These are phyloP conservation scores for Obelidium mucronatum DNA, from an alignment of 192 early-diverging fungal species.

Conservation along the genomic window DNA sequence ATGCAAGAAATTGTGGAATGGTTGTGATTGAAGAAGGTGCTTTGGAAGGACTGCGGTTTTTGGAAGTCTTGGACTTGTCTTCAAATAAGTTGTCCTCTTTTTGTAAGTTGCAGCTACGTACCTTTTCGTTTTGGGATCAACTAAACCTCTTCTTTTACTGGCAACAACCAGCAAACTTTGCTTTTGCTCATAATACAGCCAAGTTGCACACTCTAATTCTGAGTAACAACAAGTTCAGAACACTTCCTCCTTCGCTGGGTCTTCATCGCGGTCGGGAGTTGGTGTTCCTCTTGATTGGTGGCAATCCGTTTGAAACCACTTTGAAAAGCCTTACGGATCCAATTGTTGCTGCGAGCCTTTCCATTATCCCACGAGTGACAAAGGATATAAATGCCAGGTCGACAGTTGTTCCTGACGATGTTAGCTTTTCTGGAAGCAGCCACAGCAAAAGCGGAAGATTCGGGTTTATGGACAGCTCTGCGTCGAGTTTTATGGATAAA, in stretches of 20 bases:
- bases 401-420: conserved; percentile 18
- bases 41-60: conserved; percentile 30
- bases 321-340: conserved; percentile 31
- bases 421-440: background rate
- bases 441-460: background rate
- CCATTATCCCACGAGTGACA: conserved; percentile 1
- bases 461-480: background rate
- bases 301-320: conserved; percentile 19
- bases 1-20: conserved; percentile 37
- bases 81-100: conserved; percentile 35
- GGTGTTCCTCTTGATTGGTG: conserved; percentile 15
- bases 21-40: conserved; percentile 39
- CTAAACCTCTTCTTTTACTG: conserved; percentile 31
- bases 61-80: conserved; percentile 54
- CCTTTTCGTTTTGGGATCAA: conserved; percentile 4
- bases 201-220: conserved; percentile 44
- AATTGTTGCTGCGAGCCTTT: conserved; percentile 20
- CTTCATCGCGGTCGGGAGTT: conserved; percentile 38
- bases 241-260: conserved; percentile 56
- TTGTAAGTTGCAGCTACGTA: conserved; percentile 39
- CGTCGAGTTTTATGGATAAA: background rate
- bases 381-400: conserved; percentile 2
- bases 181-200: conserved; percentile 22
- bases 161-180: conserved; percentile 10
- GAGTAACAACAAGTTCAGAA: conserved; percentile 39